A percentile compares a stretch with the other conserved stretches of the same genome.
Evolutionary conservation across 2,329 filamentous ascomycete genomes (phyloP).

Genomic region (Macrophomina phaseolina): DNA sequence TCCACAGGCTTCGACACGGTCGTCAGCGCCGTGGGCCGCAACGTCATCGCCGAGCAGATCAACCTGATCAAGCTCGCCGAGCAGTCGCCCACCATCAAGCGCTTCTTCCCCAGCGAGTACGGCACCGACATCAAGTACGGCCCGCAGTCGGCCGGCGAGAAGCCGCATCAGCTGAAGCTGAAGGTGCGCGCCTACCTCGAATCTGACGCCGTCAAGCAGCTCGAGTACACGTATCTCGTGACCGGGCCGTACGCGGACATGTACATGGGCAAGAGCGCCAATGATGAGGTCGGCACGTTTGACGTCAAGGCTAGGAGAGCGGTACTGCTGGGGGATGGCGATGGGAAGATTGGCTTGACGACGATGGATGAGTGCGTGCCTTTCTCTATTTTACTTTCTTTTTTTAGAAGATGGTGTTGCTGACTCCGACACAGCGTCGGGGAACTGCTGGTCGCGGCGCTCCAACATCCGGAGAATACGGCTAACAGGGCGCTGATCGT

Average conservation of each 20-base stretch:
- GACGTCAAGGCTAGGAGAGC: slow-evolving; percentile 64
- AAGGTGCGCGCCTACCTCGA: slow-evolving; percentile 66
- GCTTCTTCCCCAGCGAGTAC: slow-evolving; percentile 73
- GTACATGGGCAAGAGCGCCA: slow-evolving; percentile 57
- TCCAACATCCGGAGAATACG: slow-evolving; percentile 61
- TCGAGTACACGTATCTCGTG: slow-evolving; percentile 71
- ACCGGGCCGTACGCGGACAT: slow-evolving; percentile 73
- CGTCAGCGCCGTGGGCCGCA: slow-evolving; percentile 68
- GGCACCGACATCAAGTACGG: slow-evolving; percentile 68
- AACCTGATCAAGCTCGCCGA: slow-evolving; percentile 66
- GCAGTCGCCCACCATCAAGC: slow-evolving; percentile 58
- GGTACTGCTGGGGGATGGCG: slow-evolving; percentile 65
- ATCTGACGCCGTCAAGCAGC: slow-evolving; percentile 30
- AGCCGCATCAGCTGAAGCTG: slow-evolving; percentile 72
- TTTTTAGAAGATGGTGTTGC: neutral
- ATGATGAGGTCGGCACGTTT: slow-evolving; percentile 60
- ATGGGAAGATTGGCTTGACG: slow-evolving; percentile 65
- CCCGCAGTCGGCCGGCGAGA: slow-evolving; percentile 65
- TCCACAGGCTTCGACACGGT: slow-evolving; percentile 65
- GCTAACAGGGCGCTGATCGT: slow-evolving; percentile 67
- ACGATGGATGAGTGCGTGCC: slow-evolving; percentile 71
- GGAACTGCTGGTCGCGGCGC: slow-evolving; percentile 66
- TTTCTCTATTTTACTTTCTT: neutral
- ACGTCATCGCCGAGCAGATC: slow-evolving; percentile 66
- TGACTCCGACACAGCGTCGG: slow-evolving; percentile 61